Base-by-base conservation (phyloP, 2,329 filamentous ascomycete genomes). In the Bipolaris gigantea region DNA sequence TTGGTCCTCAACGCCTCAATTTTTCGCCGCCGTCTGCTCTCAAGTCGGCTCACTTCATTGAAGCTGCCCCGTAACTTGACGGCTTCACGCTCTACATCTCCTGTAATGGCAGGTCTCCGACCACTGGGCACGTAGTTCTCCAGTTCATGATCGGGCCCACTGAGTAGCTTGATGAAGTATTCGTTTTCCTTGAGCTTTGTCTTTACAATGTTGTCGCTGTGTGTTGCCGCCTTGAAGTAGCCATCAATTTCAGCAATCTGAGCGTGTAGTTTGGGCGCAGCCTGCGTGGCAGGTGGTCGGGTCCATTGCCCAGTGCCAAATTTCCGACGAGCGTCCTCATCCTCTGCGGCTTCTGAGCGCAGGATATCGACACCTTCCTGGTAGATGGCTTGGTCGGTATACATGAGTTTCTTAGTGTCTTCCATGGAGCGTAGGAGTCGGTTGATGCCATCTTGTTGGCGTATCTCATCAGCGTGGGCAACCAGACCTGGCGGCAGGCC, bases 91-190 rank as follows among this genome's bases (percentile, higher is more conserved):
- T 95, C 92, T 7, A 97, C 83, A 23, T 88, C 83, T 19, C 92
- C 87, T 1, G 90, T 90, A 56, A 96, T 89, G 36, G 87, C 87
- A 7, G 89, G 87, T 52, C 88, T 85, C 41, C 90, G 83, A 61
- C 89, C 94, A 48, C 89, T 93, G 0, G 94, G 94, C 1, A 99
- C 92, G 65, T 89, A 96, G 46, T 92, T 89, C 74, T 96, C 89
- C 13, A 97, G 80, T 39, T 88, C 88, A 9, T 89, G 84, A 66
- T 96, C 90, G 0, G 89, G 85, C 1, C 91, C 90, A 0, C 87
- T 87, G 4, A 99, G 81, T 4, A 97, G 80, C 2, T 82, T 81
- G 38, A 99, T 84, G 4, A 90, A 82, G 11, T 85, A 83, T 69
- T 94, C 89, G 34, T 89, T 89, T 33, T 87, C 85, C 16, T 82